These are phyloP conservation scores for Plantago elongata DNA, from an alignment of 257 asterid species.

Conservation along the genomic window DNA sequence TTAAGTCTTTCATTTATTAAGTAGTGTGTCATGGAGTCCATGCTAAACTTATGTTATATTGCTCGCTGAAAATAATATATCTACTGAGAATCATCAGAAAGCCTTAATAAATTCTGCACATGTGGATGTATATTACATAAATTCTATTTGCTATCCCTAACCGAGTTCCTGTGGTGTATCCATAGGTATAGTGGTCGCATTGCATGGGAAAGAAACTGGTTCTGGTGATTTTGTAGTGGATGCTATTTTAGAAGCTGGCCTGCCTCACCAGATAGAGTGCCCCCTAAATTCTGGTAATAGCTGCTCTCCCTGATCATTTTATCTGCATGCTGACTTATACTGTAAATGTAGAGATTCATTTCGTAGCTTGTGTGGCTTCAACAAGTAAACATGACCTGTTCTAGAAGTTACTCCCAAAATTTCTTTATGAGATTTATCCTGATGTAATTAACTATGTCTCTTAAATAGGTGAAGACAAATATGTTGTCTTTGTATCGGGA, in stretches of 20 bases:
- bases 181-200: constrained; percentile 73
- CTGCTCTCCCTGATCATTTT: constrained; percentile 10
- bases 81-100: not conserved
- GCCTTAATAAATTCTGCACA: not conserved
- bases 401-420: constrained; percentile 1
- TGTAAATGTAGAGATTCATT: too few species aligned
- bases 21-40: too few species aligned
- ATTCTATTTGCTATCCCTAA: not conserved
- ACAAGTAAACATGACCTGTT: not conserved
- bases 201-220: constrained; percentile 82
- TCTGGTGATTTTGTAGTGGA: constrained; percentile 84
- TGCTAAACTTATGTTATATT: too few species aligned
- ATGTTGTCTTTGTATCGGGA: constrained; percentile 80
- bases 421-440: not conserved
- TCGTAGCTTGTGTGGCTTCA: not conserved
- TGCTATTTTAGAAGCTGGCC: constrained; percentile 80
- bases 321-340: too few species aligned
- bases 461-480: constrained; percentile 83
- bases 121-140: not conserved
- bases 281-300: constrained; percentile 57
- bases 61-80: too few species aligned
- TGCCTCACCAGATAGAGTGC: constrained; percentile 73
- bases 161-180: constrained; percentile 15
- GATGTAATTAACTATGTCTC: constrained; percentile 2
- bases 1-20: too few species aligned